Percentiles rank a stretch among this genome's conserved stretches.
Evolutionary conservation across 805 yeast species (phyloP).

Genomic region (Hanseniaspora mollemarum): DNA sequence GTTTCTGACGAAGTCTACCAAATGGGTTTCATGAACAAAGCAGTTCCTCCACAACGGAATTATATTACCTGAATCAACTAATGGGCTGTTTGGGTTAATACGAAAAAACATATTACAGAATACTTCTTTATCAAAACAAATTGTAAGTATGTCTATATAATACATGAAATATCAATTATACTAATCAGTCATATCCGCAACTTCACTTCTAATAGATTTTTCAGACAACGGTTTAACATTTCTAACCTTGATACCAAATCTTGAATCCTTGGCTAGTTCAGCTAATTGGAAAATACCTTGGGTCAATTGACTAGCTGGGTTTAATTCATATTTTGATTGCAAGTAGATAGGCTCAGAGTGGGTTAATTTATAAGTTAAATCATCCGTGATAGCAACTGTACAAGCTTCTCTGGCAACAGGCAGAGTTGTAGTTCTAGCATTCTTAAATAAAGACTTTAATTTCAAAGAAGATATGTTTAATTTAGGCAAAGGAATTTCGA

Average conservation of each 20-base stretch:
- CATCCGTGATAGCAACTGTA: conserved; percentile 47
- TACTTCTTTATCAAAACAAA: no score
- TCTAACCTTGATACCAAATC: conserved; percentile 57
- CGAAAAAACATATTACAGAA: no score
- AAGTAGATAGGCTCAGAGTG: conserved; percentile 74
- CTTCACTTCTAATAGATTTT: conserved; percentile 7
- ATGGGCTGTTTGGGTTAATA: no score
- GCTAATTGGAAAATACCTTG: conserved; percentile 45
- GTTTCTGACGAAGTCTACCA: no score
- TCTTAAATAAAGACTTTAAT: conserved; percentile 49
- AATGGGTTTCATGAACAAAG: no score
- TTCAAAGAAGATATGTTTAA: conserved; percentile 60
- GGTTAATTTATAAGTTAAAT: conserved; percentile 63
- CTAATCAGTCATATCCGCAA: conserved; percentile 16
- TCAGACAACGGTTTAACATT: conserved; percentile 45
- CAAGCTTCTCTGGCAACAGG: conserved; percentile 68
- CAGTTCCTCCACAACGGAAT: no score
- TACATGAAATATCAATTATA: conserved; percentile 48
- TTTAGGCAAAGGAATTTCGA: conserved; percentile 65
- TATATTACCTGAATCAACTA: no score
- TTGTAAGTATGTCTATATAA: no score
- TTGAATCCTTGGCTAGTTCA: conserved; percentile 49
- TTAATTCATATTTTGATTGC: conserved; percentile 62
- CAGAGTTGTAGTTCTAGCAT: conserved; percentile 36
- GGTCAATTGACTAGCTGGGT: conserved; percentile 34